Conservation (phyloP, 495 filamentous ascomycete genomes). For the Aspergillus olivimuriae region DNA sequence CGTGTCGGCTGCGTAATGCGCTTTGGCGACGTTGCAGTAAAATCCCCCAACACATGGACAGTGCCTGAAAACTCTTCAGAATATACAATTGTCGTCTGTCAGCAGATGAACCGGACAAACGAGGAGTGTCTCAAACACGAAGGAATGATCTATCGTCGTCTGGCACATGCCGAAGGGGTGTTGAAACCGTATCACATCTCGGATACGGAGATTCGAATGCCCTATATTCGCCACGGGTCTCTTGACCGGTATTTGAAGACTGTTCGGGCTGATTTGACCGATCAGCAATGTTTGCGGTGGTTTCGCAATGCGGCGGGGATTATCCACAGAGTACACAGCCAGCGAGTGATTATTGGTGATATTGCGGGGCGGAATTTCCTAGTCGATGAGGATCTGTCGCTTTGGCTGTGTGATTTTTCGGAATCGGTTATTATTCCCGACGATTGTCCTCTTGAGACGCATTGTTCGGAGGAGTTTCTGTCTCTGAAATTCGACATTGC, state of each 20-base stretch:
- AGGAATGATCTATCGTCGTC: background rate
- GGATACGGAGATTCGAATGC: slow-evolving; percentile 6
- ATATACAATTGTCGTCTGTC: slow-evolving; percentile 1
- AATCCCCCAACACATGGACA: slow-evolving; percentile 1
- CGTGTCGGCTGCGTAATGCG: slow-evolving; percentile 6
- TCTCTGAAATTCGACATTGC: background rate
- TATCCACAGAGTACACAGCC: background rate
- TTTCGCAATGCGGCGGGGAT: slow-evolving; percentile 1
- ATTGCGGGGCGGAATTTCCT: background rate
- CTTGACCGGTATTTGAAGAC: background rate
- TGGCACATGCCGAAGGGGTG: background rate
- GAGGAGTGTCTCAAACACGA: slow-evolving; percentile 7
- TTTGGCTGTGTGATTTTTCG: background rate
- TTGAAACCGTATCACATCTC: slow-evolving; percentile 3
- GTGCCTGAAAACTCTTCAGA: slow-evolving; percentile 2
- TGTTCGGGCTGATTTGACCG: background rate
- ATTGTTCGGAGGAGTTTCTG: background rate
- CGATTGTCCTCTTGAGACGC: background rate
- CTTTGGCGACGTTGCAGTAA: slow-evolving; percentile 5
- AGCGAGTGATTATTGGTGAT: slow-evolving; percentile 1
- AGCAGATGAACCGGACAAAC: slow-evolving; percentile 5
- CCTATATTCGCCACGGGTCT: slow-evolving; percentile 3
- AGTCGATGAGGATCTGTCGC: background rate
- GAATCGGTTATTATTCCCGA: background rate
- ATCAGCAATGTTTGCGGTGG: background rate